These are phyloP conservation scores for Penicillium italicum DNA, from an alignment of 2,329 filamentous ascomycete genomes.

Conservation along the genomic window DNA sequence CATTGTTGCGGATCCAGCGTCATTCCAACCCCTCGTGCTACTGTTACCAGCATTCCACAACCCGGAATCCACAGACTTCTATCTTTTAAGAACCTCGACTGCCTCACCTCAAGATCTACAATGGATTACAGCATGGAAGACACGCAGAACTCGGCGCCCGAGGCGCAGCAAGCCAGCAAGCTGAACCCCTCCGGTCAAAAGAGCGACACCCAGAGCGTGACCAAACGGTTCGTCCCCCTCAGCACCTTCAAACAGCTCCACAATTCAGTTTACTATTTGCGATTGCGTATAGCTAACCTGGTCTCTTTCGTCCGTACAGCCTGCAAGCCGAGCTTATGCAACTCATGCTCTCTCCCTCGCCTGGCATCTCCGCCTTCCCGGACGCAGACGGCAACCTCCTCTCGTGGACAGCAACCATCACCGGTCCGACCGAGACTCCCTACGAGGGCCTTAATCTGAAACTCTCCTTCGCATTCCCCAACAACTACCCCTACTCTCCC, in stretches of 20 bases:
- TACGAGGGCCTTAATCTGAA: slow-evolving; percentile 88
- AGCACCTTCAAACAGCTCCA: not conserved
- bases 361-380: slow-evolving; percentile 92
- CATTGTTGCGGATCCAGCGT: slow-evolving; percentile 3
- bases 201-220: slow-evolving; percentile 68
- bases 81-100: not conserved
- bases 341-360: slow-evolving; percentile 91
- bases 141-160: slow-evolving; percentile 65
- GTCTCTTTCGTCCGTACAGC: slow-evolving; percentile 47
- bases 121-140: slow-evolving; percentile 60
- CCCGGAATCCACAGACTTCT: not conserved
- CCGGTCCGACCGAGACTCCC: slow-evolving; percentile 84
- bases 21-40: slow-evolving; percentile 6
- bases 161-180: slow-evolving; percentile 60
- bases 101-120: slow-evolving; percentile 1
- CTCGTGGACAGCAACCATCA: slow-evolving; percentile 90
- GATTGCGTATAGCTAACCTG: not conserved
- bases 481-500: slow-evolving; percentile 87
- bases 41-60: slow-evolving; percentile 7
- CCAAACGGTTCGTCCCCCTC: slow-evolving; percentile 61
- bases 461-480: slow-evolving; percentile 83
- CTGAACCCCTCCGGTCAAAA: slow-evolving; percentile 54
- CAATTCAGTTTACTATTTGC: not conserved
- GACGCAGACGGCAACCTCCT: slow-evolving; percentile 85
- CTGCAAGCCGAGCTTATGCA: slow-evolving; percentile 97